Conservation (phyloP, 768 basidiomycete genomes). For the Boletus rubescentipes region DNA sequence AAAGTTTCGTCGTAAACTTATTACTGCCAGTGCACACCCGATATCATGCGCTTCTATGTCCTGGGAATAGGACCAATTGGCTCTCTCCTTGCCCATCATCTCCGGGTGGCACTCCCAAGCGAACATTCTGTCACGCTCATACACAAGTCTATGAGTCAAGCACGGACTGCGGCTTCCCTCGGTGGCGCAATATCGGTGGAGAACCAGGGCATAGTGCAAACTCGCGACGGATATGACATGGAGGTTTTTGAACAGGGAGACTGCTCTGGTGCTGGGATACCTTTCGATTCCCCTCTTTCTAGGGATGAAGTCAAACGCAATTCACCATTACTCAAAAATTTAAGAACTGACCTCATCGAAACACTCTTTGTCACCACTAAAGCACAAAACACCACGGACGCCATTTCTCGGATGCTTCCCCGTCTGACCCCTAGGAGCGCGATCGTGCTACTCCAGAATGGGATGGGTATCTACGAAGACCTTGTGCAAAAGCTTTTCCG, state of each 20-base stretch:
- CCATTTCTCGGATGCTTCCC: slow-evolving; percentile 57
- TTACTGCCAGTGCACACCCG: neutral
- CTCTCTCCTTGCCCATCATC: slow-evolving; percentile 75
- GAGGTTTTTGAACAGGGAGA: slow-evolving; percentile 45
- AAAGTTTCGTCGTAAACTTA: neutral
- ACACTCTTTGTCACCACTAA: slow-evolving; percentile 85
- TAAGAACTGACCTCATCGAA: slow-evolving; percentile 48
- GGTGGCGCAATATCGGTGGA: slow-evolving; percentile 49
- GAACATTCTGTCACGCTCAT: slow-evolving; percentile 66
- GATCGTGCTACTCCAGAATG: slow-evolving; percentile 92
- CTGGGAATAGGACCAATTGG: slow-evolving; percentile 85
- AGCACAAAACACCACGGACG: slow-evolving; percentile 59
- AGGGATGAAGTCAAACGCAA: slow-evolving; percentile 11
- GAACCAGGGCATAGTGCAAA: slow-evolving; percentile 42
- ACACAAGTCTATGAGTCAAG: slow-evolving; percentile 49
- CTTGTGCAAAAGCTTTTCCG: slow-evolving; percentile 67
- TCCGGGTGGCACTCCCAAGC: slow-evolving; percentile 58
- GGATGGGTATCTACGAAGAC: slow-evolving; percentile 88
- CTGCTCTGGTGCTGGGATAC: slow-evolving; percentile 21
- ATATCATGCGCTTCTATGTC: slow-evolving; percentile 62
- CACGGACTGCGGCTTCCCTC: slow-evolving; percentile 32
- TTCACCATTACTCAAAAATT: slow-evolving; percentile 13
- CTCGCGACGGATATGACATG: slow-evolving; percentile 46
- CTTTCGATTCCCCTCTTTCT: slow-evolving; percentile 15
- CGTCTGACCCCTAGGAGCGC: slow-evolving; percentile 69